Conservation (phyloP, 345 rosid genomes). For the Fremontodendron californicum region DNA sequence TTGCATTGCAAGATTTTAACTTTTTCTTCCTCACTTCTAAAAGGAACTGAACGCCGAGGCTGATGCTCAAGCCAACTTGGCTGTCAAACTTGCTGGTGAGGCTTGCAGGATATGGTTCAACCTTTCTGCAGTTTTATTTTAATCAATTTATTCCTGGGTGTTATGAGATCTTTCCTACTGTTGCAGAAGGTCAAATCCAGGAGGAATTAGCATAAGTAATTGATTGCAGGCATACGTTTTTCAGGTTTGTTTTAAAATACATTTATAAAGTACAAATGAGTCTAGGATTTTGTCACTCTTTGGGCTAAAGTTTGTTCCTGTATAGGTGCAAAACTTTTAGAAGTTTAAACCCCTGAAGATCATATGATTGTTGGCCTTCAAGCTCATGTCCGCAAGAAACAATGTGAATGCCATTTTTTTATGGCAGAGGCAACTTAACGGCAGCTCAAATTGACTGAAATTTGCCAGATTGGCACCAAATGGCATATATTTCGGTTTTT, state of each 20-base stretch:
- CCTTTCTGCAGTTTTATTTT: background rate
- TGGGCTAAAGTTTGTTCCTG: background rate
- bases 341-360: background rate
- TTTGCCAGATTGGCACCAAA: background rate
- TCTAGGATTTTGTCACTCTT: background rate
- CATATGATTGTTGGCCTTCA: background rate
- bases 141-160: constrained; percentile 2
- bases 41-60: constrained; percentile 70
- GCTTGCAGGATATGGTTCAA: constrained; percentile 9
- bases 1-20: constrained; percentile 8
- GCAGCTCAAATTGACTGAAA: background rate
- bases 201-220: constrained; percentile 20
- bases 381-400: background rate
- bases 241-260: constrained; percentile 20
- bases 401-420: background rate
- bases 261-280: background rate
- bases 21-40: constrained; percentile 16
- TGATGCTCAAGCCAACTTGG: constrained; percentile 83
- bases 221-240: constrained; percentile 6
- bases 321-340: background rate
- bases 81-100: constrained; percentile 65
- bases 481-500: background rate
- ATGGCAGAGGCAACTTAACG: background rate
- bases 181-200: constrained; percentile 58
- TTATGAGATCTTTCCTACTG: constrained; percentile 8